phyloP scores from a whole-genome alignment of 2,329 filamentous ascomycete species.

The Raffaelea arxii region DNA sequence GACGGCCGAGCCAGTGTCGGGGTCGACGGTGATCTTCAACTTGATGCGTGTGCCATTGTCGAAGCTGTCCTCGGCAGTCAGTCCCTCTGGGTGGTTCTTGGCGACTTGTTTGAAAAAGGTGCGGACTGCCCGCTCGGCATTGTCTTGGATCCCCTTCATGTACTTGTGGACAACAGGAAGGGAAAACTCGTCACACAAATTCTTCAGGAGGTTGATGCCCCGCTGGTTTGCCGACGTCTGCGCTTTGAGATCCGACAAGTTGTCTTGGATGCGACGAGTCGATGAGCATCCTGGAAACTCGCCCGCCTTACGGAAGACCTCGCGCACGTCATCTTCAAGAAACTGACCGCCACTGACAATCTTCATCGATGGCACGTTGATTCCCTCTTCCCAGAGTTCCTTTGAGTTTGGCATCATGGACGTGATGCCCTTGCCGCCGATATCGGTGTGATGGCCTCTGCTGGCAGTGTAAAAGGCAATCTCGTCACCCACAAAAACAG shows the following conservation, averaged over 20 bases:
- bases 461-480: constrained; percentile 74
- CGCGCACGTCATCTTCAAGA: constrained; percentile 64
- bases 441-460: constrained; percentile 72
- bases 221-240: constrained; percentile 80
- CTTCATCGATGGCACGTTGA: constrained; percentile 55
- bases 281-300: constrained; percentile 66
- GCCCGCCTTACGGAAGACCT: constrained; percentile 64
- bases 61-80: constrained; percentile 72
- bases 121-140: constrained; percentile 68
- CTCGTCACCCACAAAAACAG: constrained; percentile 55
- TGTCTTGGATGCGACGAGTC: constrained; percentile 69
- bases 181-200: constrained; percentile 66
- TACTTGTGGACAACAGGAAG: constrained; percentile 70
- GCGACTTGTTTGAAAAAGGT: constrained; percentile 61
- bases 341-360: constrained; percentile 70
- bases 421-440: constrained; percentile 70
- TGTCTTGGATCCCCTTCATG: constrained; percentile 72
- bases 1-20: constrained; percentile 60
- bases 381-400: constrained; percentile 53
- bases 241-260: constrained; percentile 76
- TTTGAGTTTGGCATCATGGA: constrained; percentile 71
- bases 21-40: constrained; percentile 64
- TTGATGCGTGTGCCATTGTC: constrained; percentile 73
- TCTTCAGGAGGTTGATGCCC: constrained; percentile 66
- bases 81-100: constrained; percentile 39